Base-by-base conservation (phyloP, 352 stramenopile species). In the Thraustotheca clavata region DNA sequence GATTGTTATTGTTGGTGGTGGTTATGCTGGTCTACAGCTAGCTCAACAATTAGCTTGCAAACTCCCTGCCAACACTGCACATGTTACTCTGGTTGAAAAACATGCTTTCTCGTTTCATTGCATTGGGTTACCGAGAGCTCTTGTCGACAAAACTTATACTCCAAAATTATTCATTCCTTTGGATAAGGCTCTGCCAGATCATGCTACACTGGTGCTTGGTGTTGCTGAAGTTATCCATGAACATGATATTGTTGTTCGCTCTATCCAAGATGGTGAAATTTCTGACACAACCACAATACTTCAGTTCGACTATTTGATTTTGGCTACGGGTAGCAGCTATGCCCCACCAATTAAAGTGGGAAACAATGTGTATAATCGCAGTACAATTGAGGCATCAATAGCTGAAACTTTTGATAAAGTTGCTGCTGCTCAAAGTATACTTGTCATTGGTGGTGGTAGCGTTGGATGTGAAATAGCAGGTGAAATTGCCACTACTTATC, bases 301-400 rank as follows among this genome's bases (percentile, higher is more conserved):
- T 20, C n/a, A 33, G 4, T 88, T 79, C 49, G 77, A 86, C 73
- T 87, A 81, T 52, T 65, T 87, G 6, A 70, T 88, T 31, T 49
- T 88, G 29, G 79, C 79, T 20, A 88, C 77, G 0, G 76, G 76
- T 12, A 82, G 71, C 67, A 83, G 69, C 49, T 86, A 87, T 75
- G 69, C 76, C 3, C 67, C 72, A 46, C 79, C 79, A 0, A 81
- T 88, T 52, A 89, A 88, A 48, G 57, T 65, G 12, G 18, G 41
- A n/a, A 36, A 20, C 22, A 50, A 62, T 12, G 40, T 74, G 43
- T 72, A 35, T 26, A 61, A 61, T 27, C 69, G 63, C 6, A 52
- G 61, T 1, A 24, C 39, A 22, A 73, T 67, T 0, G 73, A 88
- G 60, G 24, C 7, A 1, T 74, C 82, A 47, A 63, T 86, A 14